These are phyloP conservation scores for Neofusicoccum ribis DNA, from an alignment of 2,329 filamentous ascomycete species.

Conservation along the genomic window DNA sequence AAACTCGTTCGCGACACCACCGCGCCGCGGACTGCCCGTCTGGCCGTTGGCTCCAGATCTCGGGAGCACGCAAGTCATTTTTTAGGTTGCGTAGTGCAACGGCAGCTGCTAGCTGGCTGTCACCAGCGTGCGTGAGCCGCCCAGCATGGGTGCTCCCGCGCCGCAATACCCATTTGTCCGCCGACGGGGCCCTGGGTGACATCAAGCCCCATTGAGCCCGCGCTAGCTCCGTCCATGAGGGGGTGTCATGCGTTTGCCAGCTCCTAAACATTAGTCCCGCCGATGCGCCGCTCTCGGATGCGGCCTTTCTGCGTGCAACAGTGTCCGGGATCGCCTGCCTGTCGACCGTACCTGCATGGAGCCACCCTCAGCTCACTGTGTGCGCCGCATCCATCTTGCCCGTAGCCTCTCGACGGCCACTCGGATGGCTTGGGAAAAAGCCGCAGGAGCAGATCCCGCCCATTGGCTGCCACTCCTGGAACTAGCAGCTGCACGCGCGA, in stretches of 20 bases:
- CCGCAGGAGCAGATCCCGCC: background rate
- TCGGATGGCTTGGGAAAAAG: background rate
- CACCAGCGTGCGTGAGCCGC: background rate
- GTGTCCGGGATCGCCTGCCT: background rate
- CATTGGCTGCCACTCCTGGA: background rate
- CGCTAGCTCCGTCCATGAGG: background rate
- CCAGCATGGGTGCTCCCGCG: background rate
- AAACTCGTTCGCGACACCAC: background rate
- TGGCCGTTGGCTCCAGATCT: background rate
- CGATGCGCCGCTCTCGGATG: background rate
- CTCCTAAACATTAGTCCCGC: background rate
- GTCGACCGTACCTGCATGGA: slow-evolving; percentile 9
- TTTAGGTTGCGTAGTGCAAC: background rate
- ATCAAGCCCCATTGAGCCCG: background rate
- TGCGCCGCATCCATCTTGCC: background rate
- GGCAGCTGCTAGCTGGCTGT: background rate
- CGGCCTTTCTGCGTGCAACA: background rate
- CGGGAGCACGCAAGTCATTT: background rate
- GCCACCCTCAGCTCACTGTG: background rate
- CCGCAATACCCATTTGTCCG: background rate
- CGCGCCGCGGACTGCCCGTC: too few species aligned
- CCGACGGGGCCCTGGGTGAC: background rate
- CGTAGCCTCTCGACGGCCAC: background rate
- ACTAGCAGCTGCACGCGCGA: background rate
- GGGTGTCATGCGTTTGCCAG: background rate